Conservation (phyloP, 1,139 yeast genomes). For the Yamadazyma songkhlaensis region DNA sequence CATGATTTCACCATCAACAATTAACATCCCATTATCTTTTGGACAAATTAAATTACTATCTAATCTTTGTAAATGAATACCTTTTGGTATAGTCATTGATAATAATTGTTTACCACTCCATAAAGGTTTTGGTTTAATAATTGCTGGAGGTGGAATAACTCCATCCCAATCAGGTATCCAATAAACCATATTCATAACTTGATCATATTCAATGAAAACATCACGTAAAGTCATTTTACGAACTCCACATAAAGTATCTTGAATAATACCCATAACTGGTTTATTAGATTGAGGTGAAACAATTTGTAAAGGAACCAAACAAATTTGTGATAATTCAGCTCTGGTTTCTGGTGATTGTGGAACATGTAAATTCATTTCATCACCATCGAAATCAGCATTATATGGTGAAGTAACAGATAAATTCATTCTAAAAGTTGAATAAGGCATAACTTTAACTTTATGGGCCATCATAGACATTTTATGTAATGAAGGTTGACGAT, state of each 20-base stretch:
- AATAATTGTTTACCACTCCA: constrained; percentile 98
- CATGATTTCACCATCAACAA: constrained; percentile 89
- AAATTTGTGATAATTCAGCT: constrained; percentile 90
- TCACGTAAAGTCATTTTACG: constrained; percentile 95
- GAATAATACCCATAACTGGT: constrained; percentile 99
- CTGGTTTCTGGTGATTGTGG: constrained; percentile 98
- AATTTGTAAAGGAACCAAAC: constrained; percentile 97
- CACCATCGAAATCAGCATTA: constrained; percentile 99
- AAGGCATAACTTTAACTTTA: constrained; percentile 98
- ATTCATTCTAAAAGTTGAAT: constrained; percentile 94
- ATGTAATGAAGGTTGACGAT: constrained; percentile 98
- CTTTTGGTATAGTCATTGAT: constrained; percentile 92
- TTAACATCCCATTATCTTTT: constrained; percentile 87
- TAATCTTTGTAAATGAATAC: constrained; percentile 89
- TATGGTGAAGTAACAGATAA: constrained; percentile 97
- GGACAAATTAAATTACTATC: constrained; percentile 86
- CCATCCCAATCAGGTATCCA: constrained; percentile 99
- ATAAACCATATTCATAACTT: constrained; percentile 92
- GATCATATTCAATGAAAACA: constrained; percentile 82
- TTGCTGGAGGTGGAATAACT: constrained; percentile 94
- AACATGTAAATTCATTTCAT: constrained; percentile 99
- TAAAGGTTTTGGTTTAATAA: constrained; percentile 88
- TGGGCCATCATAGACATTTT: constrained; percentile 99
- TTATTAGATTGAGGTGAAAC: constrained; percentile 98
- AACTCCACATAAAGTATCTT: constrained; percentile 95